These are phyloP conservation scores for Psilocybe cyanescens DNA, from an alignment of 768 basidiomycete genomes.

Conservation along the genomic window DNA sequence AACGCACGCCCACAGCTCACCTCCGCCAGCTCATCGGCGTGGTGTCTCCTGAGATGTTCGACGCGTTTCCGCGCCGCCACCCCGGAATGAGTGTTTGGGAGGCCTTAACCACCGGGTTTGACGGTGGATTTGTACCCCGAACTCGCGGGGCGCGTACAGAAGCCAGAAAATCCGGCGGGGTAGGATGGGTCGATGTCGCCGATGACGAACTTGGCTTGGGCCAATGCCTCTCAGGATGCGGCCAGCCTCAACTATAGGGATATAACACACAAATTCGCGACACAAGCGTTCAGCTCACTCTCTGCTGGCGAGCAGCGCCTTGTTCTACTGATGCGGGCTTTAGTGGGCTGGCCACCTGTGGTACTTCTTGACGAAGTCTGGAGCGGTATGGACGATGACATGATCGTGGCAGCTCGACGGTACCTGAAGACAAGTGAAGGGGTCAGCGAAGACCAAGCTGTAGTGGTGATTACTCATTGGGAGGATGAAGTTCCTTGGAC, in stretches of 20 bases:
- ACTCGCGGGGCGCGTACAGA: constrained; percentile 15
- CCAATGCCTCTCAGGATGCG: background rate
- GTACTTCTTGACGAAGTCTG: constrained; percentile 92
- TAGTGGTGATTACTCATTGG: constrained; percentile 89
- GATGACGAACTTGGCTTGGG: constrained; percentile 27
- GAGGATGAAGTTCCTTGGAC: constrained; percentile 91
- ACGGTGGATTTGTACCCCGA: constrained; percentile 72
- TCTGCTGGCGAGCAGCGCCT: constrained; percentile 78
- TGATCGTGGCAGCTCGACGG: constrained; percentile 64
- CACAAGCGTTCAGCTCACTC: constrained; percentile 62
- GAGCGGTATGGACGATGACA: constrained; percentile 87
- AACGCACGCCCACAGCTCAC: too few species aligned
- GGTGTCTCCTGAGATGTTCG: too few species aligned
- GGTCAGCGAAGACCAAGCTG: constrained; percentile 63
- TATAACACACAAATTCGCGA: constrained; percentile 39
- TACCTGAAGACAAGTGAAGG: constrained; percentile 60
- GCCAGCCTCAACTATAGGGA: background rate
- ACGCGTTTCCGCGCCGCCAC: constrained; percentile 81
- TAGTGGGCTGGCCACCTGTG: constrained; percentile 74
- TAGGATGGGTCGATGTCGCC: constrained; percentile 44
- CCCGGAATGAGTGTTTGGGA: constrained; percentile 72
- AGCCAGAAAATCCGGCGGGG: constrained; percentile 43
- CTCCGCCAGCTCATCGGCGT: constrained; percentile 72
- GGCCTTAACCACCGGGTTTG: constrained; percentile 86
- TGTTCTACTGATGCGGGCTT: constrained; percentile 82